phyloP scores from a whole-genome alignment of 805 yeast species.

The Helenozyma rhizophorensis region DNA sequence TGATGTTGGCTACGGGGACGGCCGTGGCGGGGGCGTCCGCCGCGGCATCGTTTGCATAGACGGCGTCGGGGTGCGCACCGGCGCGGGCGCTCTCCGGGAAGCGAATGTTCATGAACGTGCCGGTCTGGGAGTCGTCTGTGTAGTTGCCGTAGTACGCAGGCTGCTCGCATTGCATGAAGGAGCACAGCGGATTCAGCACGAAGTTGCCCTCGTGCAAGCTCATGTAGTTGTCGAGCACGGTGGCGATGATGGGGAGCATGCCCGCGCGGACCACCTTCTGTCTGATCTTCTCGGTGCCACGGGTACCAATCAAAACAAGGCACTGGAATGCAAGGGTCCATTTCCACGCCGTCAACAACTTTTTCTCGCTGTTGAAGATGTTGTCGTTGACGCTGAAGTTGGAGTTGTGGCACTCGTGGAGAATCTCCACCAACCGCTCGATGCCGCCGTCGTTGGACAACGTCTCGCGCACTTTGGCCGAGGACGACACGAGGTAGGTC shows the following conservation, averaged over 20 bases:
- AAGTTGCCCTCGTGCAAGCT: slow-evolving; percentile 37
- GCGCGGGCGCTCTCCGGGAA: slow-evolving; percentile 1
- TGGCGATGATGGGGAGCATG: slow-evolving; percentile 83
- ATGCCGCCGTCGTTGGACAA: slow-evolving; percentile 87
- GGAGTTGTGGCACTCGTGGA: slow-evolving; percentile 67
- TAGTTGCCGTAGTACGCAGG: too few species aligned
- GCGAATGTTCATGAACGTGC: slow-evolving; percentile 7
- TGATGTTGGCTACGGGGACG: too few species aligned
- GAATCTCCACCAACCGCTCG: slow-evolving; percentile 78
- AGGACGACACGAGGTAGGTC: slow-evolving; percentile 79
- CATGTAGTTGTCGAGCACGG: slow-evolving; percentile 84
- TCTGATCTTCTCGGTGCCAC: slow-evolving; percentile 86
- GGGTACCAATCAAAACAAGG: slow-evolving; percentile 81
- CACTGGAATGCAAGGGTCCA: slow-evolving; percentile 96
- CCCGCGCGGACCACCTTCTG: slow-evolving; percentile 89
- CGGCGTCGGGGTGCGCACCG: neutral
- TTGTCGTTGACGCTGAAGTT: slow-evolving; percentile 26
- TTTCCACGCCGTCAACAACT: slow-evolving; percentile 83
- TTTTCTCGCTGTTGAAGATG: slow-evolving; percentile 35
- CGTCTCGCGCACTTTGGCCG: slow-evolving; percentile 87
- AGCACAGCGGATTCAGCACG: slow-evolving; percentile 5
- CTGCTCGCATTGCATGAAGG: slow-evolving; percentile 1
- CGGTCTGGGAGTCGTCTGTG: slow-evolving; percentile 4
- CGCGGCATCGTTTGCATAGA: neutral
- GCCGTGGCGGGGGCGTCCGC: neutral